Conservation (phyloP, 2,329 filamentous ascomycete species). For the Berkeleyomyces basicola region DNA sequence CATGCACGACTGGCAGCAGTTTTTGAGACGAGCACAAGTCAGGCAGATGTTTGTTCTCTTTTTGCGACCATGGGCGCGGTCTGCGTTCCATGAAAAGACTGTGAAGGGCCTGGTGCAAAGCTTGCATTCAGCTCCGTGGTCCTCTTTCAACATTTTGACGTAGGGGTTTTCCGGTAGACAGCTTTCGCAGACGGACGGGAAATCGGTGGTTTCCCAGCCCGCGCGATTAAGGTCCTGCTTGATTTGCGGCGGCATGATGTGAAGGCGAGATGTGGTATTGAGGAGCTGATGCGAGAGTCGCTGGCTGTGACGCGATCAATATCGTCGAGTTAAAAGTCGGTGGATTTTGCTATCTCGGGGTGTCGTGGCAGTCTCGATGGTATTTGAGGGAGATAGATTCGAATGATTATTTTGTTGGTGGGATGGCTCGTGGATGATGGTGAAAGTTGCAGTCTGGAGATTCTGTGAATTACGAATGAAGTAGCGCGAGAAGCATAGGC, state of each 20-base stretch:
- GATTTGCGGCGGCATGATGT: constrained; percentile 68
- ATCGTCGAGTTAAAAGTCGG: not conserved
- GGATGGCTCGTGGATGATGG: not conserved
- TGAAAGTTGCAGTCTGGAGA: not conserved
- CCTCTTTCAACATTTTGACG: constrained; percentile 97
- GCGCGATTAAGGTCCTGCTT: constrained; percentile 92
- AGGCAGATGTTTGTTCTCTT: constrained; percentile 92
- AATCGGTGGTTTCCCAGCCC: constrained; percentile 88
- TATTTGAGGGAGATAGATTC: not conserved
- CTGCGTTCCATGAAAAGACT: constrained; percentile 85
- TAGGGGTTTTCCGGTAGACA: constrained; percentile 94
- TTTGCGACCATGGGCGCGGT: constrained; percentile 71
- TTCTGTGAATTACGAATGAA: not conserved
- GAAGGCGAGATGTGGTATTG: not conserved
- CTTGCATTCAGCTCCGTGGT: constrained; percentile 78
- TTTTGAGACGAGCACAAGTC: constrained; percentile 91
- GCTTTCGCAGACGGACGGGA: constrained; percentile 77
- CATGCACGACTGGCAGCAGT: constrained; percentile 99
- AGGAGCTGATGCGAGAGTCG: too few species aligned
- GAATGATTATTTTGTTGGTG: not conserved
- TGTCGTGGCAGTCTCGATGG: too few species aligned
- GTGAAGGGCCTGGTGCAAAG: constrained; percentile 90
- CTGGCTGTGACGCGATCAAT: not conserved
- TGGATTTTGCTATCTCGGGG: too few species aligned
- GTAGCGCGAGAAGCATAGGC: not conserved